These are phyloP conservation scores for Plasmodium inui DNA, from an alignment of 169 alveolate genomes.

Conservation along the genomic window DNA sequence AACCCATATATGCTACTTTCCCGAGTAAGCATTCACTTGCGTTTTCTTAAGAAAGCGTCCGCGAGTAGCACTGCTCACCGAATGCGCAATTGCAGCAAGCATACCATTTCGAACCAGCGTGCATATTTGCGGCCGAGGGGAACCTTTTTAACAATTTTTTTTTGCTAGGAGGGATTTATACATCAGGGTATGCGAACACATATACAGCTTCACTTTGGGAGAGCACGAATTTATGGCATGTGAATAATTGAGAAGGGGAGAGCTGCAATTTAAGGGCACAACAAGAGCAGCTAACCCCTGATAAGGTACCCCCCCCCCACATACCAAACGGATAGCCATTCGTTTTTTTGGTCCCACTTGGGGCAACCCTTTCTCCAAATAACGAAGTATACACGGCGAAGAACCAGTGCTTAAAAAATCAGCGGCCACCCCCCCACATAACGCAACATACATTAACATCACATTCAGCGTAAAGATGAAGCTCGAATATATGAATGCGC, in stretches of 20 bases:
- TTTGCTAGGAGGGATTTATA: neutral
- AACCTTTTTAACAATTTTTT: neutral
- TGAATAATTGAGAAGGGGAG: neutral
- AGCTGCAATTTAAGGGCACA: neutral
- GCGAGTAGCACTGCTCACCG: neutral
- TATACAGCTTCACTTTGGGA: neutral
- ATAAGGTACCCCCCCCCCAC: neutral
- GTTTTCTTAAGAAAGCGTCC: neutral
- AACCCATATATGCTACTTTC: neutral
- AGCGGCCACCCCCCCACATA: neutral
- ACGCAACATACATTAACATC: neutral
- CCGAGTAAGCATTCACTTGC: neutral
- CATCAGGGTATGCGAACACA: neutral
- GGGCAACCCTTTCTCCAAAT: neutral
- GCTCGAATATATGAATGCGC: constrained; percentile 64
- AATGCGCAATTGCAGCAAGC: neutral
- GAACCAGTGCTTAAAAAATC: neutral
- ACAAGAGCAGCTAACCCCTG: neutral
- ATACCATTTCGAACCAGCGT: neutral
- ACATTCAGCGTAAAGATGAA: constrained; percentile 38
- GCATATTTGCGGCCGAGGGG: neutral
- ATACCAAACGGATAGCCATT: neutral
- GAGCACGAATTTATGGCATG: neutral
- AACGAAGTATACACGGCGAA: constrained; percentile 1
- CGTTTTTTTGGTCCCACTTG: neutral